phyloP scores from a whole-genome alignment of 768 basidiomycete species.

The Gloeopeniophorella convolvens region DNA sequence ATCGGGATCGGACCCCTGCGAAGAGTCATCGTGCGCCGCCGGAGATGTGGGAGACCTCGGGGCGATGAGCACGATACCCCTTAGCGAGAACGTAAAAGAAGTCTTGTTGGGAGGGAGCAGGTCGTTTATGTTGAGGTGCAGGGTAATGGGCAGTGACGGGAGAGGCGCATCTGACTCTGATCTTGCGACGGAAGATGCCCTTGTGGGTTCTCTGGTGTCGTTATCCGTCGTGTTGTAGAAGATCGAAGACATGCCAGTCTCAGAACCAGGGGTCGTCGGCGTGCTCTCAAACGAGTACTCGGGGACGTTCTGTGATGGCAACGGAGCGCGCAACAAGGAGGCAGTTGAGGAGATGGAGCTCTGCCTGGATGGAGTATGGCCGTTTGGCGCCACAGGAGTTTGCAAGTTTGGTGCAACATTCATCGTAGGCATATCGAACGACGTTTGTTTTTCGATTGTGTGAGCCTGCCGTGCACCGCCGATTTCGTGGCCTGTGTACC shows the following conservation, averaged over 20 bases:
- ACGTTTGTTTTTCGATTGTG: slow-evolving; percentile 12
- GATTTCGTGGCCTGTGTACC: slow-evolving; percentile 67
- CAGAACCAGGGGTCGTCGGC: slow-evolving; percentile 46
- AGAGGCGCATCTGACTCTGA: slow-evolving; percentile 21
- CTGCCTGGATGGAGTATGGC: slow-evolving; percentile 32
- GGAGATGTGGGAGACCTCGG: slow-evolving; percentile 33
- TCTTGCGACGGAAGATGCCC: slow-evolving; percentile 32
- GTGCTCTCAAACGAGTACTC: slow-evolving; percentile 75
- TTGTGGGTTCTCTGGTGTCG: slow-evolving; percentile 32
- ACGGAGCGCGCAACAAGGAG: slow-evolving; percentile 69
- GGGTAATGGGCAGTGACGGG: slow-evolving; percentile 59
- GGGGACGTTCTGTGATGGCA: slow-evolving; percentile 54
- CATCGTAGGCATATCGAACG: slow-evolving; percentile 36
- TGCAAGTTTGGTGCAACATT: slow-evolving; percentile 5
- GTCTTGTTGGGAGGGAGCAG: slow-evolving; percentile 59
- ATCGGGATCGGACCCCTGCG: slow-evolving; percentile 22
- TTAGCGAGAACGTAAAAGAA: slow-evolving; percentile 57
- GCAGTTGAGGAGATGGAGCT: slow-evolving; percentile 35
- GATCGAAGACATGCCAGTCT: slow-evolving; percentile 33
- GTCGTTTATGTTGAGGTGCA: slow-evolving; percentile 79
- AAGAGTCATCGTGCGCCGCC: slow-evolving; percentile 21
- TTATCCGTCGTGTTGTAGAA: slow-evolving; percentile 32
- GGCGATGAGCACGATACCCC: slow-evolving; percentile 57
- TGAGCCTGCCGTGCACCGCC: slow-evolving; percentile 32
- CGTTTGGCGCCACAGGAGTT: slow-evolving; percentile 14